These are phyloP conservation scores for Melastoma candidum DNA, from an alignment of 441 rosid species.

Conservation along the genomic window DNA sequence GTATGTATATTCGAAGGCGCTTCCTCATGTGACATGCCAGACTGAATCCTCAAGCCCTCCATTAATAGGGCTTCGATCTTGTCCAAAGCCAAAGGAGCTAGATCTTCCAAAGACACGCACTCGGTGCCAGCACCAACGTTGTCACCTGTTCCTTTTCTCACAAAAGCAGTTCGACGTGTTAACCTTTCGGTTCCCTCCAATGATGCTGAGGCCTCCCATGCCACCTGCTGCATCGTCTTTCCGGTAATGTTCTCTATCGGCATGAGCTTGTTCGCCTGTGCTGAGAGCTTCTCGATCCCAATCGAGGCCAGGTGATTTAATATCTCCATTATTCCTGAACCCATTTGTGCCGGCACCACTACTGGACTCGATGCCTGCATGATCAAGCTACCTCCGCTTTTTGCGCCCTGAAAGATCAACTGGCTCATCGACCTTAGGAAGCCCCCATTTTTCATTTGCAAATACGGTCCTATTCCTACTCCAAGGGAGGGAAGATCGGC, in stretches of 20 bases:
- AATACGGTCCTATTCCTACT: slow-evolving; percentile 73
- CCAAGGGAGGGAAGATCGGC: slow-evolving; percentile 63
- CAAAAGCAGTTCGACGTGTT: slow-evolving; percentile 20
- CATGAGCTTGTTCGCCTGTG: slow-evolving; percentile 89
- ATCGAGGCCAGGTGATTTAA: slow-evolving; percentile 63
- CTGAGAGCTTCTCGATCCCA: slow-evolving; percentile 94
- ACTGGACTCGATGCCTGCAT: slow-evolving; percentile 96
- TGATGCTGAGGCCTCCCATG: slow-evolving; percentile 63
- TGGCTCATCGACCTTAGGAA: slow-evolving; percentile 84
- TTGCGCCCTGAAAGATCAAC: slow-evolving; percentile 44
- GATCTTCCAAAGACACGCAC: slow-evolving; percentile 79
- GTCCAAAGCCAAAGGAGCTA: slow-evolving; percentile 92
- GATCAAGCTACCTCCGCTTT: slow-evolving; percentile 65
- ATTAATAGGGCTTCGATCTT: slow-evolving; percentile 93
- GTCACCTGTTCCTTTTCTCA: slow-evolving; percentile 28
- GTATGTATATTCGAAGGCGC: slow-evolving; percentile 69
- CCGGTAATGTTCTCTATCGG: slow-evolving; percentile 91
- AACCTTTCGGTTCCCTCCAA: slow-evolving; percentile 57
- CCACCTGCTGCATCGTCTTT: slow-evolving; percentile 76
- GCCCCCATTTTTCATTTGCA: slow-evolving; percentile 79
- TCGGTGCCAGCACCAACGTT: slow-evolving; percentile 39
- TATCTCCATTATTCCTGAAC: slow-evolving; percentile 62
- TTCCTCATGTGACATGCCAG: slow-evolving; percentile 64
- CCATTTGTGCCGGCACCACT: slow-evolving; percentile 97
- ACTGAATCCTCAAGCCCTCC: slow-evolving; percentile 86